phyloP scores from a whole-genome alignment of 2,329 filamentous ascomycete genomes.

The Colletotrichum graminicola region DNA sequence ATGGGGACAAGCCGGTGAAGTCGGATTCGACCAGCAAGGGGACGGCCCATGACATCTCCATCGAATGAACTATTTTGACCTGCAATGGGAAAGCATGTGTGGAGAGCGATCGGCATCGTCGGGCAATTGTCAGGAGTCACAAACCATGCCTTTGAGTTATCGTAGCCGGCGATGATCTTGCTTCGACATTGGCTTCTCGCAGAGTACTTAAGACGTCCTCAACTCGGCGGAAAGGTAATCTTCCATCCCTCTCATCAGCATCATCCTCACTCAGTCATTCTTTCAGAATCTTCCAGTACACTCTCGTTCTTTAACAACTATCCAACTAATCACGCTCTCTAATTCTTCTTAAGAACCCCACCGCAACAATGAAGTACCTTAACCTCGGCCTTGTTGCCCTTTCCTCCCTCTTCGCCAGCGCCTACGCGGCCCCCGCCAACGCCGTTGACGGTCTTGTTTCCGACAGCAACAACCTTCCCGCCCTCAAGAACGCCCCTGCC shows the following conservation, averaged over 20 bases:
- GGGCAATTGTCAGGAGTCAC: neutral
- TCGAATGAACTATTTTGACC: conserved; percentile 17
- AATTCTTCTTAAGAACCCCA: conserved; percentile 3
- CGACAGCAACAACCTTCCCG: neutral
- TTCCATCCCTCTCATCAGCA: conserved; percentile 19
- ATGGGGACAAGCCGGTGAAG: neutral
- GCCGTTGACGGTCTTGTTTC: conserved; percentile 1
- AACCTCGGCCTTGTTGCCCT: conserved; percentile 31
- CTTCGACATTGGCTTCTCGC: neutral
- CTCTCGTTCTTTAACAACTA: conserved; percentile 15
- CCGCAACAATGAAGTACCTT: conserved; percentile 36
- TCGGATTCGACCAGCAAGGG: neutral
- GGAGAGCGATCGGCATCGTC: conserved; percentile 19
- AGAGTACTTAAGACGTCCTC: conserved; percentile 21
- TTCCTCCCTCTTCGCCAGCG: conserved; percentile 29
- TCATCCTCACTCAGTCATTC: conserved; percentile 38
- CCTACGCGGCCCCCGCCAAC: conserved; percentile 26
- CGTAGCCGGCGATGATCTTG: neutral
- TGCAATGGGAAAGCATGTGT: neutral
- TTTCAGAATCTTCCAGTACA: conserved; percentile 11
- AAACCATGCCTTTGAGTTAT: neutral
- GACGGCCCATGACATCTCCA: neutral
- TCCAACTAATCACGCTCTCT: conserved; percentile 32
- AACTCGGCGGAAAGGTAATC: neutral
- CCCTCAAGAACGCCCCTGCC: neutral